These are phyloP conservation scores for Pseudognaphalium luteoalbum DNA, from an alignment of 129 eudicot species.

Conservation along the genomic window DNA sequence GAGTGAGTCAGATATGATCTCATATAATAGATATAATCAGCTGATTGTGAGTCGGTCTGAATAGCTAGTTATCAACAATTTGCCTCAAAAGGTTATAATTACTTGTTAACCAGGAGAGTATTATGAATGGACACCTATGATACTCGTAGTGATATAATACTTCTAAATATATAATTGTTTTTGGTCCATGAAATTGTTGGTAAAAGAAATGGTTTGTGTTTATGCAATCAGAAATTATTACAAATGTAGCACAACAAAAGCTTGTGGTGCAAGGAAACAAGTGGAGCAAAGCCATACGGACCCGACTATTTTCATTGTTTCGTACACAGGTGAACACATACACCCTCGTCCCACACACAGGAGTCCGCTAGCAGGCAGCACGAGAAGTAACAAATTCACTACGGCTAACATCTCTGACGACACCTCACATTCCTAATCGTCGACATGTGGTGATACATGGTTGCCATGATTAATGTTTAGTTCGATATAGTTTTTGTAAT, in stretches of 20 bases:
- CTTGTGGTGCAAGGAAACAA: conserved; percentile 80
- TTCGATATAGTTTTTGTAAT: not conserved
- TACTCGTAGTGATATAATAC: no score
- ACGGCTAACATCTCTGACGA: conserved; percentile 26
- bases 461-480: not conserved
- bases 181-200: not conserved
- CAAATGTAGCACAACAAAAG: conserved; percentile 82
- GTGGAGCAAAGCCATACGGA: conserved; percentile 70
- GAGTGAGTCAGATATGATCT: no score
- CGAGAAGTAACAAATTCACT: conserved; percentile 46
- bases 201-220: conserved; percentile 3
- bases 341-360: conserved; percentile 77
- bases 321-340: conserved; percentile 70
- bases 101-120: no score
- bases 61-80: no score
- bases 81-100: no score
- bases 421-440: not conserved
- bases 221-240: conserved; percentile 61
- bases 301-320: conserved; percentile 46
- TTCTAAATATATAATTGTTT: no score
- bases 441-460: not conserved
- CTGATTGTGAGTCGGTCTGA: no score
- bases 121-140: no score
- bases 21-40: no score
- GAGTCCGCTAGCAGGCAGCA: conserved; percentile 81